Percentiles rank a stretch among this genome's conserved stretches.
Conservation (phyloP, 192 early-diverging fungal species). For the Coemansia sp. region DNA sequence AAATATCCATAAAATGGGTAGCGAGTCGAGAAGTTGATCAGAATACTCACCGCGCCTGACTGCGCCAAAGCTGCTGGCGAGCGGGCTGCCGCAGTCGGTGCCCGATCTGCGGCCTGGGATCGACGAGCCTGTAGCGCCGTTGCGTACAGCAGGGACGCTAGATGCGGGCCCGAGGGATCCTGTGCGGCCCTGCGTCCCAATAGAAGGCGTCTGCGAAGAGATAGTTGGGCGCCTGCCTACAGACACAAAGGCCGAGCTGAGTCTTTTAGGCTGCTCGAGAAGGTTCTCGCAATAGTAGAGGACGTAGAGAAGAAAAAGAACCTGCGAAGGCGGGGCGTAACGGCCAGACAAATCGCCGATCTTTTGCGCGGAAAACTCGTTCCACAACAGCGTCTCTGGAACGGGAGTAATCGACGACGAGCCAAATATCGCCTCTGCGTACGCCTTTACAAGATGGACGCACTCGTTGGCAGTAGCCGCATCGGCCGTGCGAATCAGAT, state of each 20-base stretch:
- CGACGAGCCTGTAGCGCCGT: too few species aligned
- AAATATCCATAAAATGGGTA: slow-evolving; percentile 46
- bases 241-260: slow-evolving; percentile 3
- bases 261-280: slow-evolving; percentile 20
- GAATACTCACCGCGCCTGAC: slow-evolving; percentile 38
- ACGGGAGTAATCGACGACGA: slow-evolving; percentile 37
- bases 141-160: not conserved
- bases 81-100: slow-evolving; percentile 9
- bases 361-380: slow-evolving; percentile 22
- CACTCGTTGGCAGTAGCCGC: slow-evolving; percentile 16
- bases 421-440: slow-evolving; percentile 35
- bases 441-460: slow-evolving; percentile 32
- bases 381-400: slow-evolving; percentile 36
- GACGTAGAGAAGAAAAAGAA: slow-evolving; percentile 40
- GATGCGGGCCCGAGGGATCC: slow-evolving; percentile 9
- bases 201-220: not conserved
- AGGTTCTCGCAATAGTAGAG: slow-evolving; percentile 42
- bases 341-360: slow-evolving; percentile 3
- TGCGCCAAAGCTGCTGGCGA: not conserved
- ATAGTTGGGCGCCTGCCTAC: not conserved
- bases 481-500: slow-evolving; percentile 12
- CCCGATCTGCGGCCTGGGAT: not conserved
- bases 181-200: slow-evolving; percentile 13
- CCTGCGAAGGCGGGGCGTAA: slow-evolving; percentile 23
- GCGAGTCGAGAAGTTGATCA: slow-evolving; percentile 44